Evolutionary conservation across 306 rosid species (phyloP).

Genomic region (Cucumis hystrix): DNA sequence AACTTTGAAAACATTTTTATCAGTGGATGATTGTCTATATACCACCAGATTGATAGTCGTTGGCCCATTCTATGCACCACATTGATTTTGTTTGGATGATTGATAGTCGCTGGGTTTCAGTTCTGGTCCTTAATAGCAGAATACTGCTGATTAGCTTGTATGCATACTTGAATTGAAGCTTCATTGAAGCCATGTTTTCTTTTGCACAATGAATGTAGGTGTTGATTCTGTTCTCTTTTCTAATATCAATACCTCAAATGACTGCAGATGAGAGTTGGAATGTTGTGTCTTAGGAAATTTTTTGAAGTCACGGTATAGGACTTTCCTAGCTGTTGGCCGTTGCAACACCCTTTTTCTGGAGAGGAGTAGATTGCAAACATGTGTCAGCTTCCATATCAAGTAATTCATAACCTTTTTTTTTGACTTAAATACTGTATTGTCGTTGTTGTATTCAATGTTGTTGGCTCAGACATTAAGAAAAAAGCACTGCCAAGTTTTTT

Average conservation of each 20-base stretch:
- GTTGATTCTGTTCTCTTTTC: not conserved
- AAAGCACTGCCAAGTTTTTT: conserved; percentile 4
- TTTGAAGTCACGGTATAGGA: not conserved
- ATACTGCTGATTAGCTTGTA: not conserved
- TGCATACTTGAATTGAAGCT: not conserved
- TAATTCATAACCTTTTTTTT: conserved; percentile 2
- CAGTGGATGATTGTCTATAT: not conserved
- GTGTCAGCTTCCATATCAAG: conserved; percentile 8
- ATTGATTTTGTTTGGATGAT: not conserved
- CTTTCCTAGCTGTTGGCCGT: not conserved
- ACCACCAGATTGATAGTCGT: not conserved
- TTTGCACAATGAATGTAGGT: not conserved
- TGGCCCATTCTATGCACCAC: not conserved
- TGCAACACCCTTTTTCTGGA: not conserved
- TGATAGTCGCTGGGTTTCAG: not conserved
- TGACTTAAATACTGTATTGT: conserved; percentile 1
- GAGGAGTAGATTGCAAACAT: conserved; percentile 1
- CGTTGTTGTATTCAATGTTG: conserved; percentile 2
- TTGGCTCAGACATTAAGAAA: not conserved
- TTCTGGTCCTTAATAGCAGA: not conserved
- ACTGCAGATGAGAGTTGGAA: conserved; percentile 8
- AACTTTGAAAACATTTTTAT: not conserved
- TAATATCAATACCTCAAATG: not conserved
- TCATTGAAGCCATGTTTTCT: not conserved
- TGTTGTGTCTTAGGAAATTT: not conserved